Evolutionary conservation across 139 green algal genomes (phyloP).

Genomic region (Spirogloea muscicola): DNA sequence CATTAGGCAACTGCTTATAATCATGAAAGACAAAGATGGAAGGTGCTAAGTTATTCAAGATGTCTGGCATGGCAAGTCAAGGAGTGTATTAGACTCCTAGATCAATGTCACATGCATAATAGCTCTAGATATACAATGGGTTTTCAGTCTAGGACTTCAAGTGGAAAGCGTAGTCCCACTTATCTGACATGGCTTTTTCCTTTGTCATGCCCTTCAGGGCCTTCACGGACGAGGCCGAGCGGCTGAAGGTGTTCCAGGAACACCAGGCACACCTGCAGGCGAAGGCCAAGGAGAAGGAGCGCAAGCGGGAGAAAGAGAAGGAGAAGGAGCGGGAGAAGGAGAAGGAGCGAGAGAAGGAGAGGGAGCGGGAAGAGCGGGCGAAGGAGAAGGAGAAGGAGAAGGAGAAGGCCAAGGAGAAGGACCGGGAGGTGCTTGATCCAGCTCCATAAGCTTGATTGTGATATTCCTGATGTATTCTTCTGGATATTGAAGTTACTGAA

Average conservation of each 20-base stretch:
- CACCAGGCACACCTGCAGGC: constrained; percentile 17
- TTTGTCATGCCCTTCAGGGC: neutral
- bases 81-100: too few species aligned
- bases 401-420: neutral
- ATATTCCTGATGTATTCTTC: too few species aligned
- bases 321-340: constrained; percentile 7
- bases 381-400: constrained; percentile 22
- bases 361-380: constrained; percentile 8
- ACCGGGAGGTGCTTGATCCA: neutral
- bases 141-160: neutral
- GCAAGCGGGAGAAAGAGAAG: constrained; percentile 4
- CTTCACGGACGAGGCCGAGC: constrained; percentile 13
- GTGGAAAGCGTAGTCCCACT: neutral
- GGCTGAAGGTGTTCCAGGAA: constrained; percentile 14
- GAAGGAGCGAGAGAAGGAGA: constrained; percentile 21
- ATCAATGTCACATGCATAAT: neutral
- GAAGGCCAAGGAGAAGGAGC: constrained; percentile 21
- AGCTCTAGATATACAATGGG: neutral
- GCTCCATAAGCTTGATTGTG: neutral
- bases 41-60: too few species aligned
- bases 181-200: neutral
- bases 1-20: too few species aligned
- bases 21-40: too few species aligned
- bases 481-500: too few species aligned
- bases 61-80: too few species aligned